Percentiles rank a stretch among this genome's conserved stretches.
phyloP scores from a whole-genome alignment of 441 rosid genomes.

The Adansonia grandidieri region DNA sequence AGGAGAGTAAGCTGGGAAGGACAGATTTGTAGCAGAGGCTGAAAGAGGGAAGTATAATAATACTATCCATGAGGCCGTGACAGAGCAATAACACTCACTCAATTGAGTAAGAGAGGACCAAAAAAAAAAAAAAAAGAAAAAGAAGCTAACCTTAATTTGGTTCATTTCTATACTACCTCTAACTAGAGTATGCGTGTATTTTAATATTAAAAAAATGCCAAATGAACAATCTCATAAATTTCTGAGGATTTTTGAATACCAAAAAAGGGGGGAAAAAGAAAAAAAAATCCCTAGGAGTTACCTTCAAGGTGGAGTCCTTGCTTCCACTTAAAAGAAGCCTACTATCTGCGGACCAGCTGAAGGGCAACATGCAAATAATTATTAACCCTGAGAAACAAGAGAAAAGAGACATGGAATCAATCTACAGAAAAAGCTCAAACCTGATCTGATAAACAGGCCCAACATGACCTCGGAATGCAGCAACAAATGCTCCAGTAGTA shows the following conservation, averaged over 20 bases:
- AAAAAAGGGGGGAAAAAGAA: too few species aligned
- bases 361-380: slow-evolving; percentile 26
- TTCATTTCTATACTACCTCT: neutral
- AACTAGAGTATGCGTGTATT: neutral
- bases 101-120: neutral
- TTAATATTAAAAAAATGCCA: neutral
- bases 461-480: slow-evolving; percentile 91
- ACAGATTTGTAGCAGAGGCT: neutral
- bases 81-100: neutral
- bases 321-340: slow-evolving; percentile 63
- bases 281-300: too few species aligned
- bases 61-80: neutral
- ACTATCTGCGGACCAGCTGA: slow-evolving; percentile 99
- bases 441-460: slow-evolving; percentile 97
- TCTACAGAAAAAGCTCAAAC: slow-evolving; percentile 38
- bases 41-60: neutral
- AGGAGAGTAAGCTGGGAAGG: slow-evolving; percentile 1
- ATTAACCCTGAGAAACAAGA: slow-evolving; percentile 12
- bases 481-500: slow-evolving; percentile 79
- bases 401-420: neutral
- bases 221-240: neutral
- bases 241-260: too few species aligned
- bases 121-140: neutral
- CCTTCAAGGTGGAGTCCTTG: too few species aligned
- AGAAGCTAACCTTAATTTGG: neutral